Conservation (phyloP, 257 asterid species). For the Gentiana macrophylla region DNA sequence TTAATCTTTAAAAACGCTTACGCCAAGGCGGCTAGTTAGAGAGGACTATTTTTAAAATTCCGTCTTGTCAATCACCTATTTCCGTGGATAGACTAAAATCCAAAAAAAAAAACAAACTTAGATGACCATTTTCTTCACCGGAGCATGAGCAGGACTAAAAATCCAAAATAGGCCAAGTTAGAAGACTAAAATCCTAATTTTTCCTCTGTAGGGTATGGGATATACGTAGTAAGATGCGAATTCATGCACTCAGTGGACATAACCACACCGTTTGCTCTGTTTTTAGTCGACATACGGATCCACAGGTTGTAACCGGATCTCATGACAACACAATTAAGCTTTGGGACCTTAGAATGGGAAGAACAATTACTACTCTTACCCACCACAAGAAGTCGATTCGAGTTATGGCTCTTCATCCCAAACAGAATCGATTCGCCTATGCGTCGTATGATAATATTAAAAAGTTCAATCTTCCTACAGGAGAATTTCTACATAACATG, state of each 20-base stretch:
- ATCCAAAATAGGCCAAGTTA: too few relatives aligned
- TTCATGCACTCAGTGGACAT: slow-evolving; percentile 82
- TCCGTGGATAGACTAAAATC: too few relatives aligned
- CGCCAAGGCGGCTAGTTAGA: too few relatives aligned
- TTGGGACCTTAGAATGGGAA: slow-evolving; percentile 92
- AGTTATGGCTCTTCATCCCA: slow-evolving; percentile 70
- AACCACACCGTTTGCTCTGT: slow-evolving; percentile 96
- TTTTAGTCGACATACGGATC: slow-evolving; percentile 77
- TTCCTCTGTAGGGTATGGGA: slow-evolving; percentile 88
- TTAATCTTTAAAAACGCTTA: too few relatives aligned
- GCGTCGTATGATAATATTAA: slow-evolving; percentile 84
- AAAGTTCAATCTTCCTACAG: slow-evolving; percentile 71
- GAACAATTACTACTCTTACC: slow-evolving; percentile 18
- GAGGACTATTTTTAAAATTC: too few relatives aligned
- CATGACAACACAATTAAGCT: slow-evolving; percentile 86
- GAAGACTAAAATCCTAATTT: too few relatives aligned
- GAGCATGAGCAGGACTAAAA: too few relatives aligned
- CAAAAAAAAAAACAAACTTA: too few relatives aligned
- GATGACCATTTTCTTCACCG: too few relatives aligned
- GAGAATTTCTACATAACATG: slow-evolving; percentile 90
- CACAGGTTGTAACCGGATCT: slow-evolving; percentile 96
- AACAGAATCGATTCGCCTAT: slow-evolving; percentile 66
- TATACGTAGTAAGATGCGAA: slow-evolving; percentile 89
- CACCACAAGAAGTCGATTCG: slow-evolving; percentile 70
- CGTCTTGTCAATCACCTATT: too few relatives aligned